Conservation (phyloP, 2,329 filamentous ascomycete genomes). For the Didymella arachidicola region DNA sequence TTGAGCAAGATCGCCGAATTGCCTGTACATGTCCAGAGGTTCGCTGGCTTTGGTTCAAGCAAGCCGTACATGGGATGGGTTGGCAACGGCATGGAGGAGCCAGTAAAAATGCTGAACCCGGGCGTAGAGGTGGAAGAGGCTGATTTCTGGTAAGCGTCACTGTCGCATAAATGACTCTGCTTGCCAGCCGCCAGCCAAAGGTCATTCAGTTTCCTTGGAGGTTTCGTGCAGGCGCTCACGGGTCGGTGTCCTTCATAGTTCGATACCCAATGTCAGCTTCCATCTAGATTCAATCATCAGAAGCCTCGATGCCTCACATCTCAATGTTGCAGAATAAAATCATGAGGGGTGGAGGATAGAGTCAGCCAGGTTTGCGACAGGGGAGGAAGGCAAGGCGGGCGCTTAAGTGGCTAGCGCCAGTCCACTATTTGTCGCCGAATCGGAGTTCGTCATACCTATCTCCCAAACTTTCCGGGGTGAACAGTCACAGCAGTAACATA, state of each 20-base stretch:
- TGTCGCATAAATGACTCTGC: not conserved
- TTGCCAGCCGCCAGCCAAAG: not conserved
- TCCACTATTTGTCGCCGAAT: constrained; percentile 14
- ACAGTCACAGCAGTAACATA: constrained; percentile 23
- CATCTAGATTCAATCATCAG: not conserved
- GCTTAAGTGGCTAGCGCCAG: not conserved
- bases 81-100: constrained; percentile 23
- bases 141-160: not conserved
- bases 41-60: constrained; percentile 31
- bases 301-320: not conserved
- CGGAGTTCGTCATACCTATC: constrained; percentile 18
- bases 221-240: too few relatives aligned
- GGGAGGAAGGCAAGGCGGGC: constrained; percentile 15
- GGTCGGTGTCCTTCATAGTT: not conserved
- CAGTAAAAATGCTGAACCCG: constrained; percentile 23
- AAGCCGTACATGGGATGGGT: constrained; percentile 32
- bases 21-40: constrained; percentile 21
- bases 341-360: not conserved
- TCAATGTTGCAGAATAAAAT: not conserved
- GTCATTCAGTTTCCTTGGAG: not conserved
- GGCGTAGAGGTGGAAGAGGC: not conserved
- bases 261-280: not conserved
- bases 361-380: constrained; percentile 7
- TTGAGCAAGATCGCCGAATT: constrained; percentile 32
- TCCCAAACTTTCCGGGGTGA: constrained; percentile 19